Conservation (phyloP, 208 protist species). For the Wallacemonas collosoma region DNA sequence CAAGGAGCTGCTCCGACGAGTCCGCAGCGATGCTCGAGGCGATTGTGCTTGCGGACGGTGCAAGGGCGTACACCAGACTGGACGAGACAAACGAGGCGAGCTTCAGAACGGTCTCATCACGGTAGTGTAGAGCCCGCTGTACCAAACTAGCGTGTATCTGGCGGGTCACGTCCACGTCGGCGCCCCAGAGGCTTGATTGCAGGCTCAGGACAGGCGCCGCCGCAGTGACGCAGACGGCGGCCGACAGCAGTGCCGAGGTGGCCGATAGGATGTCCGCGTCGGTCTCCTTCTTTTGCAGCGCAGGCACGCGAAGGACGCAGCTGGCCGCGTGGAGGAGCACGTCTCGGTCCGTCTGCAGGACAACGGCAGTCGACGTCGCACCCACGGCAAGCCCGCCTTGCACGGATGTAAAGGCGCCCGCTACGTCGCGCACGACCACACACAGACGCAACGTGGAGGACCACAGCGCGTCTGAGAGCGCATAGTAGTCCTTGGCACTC, state of each 20-base stretch:
- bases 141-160: constrained; percentile 72
- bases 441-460: constrained; percentile 55
- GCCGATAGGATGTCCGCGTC: constrained; percentile 42
- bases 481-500: constrained; percentile 49
- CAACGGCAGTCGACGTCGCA: constrained; percentile 20
- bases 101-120: constrained; percentile 54
- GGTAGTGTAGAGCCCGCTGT: constrained; percentile 66
- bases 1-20: constrained; percentile 77
- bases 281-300: constrained; percentile 21
- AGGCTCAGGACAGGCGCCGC: constrained; percentile 44
- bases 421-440: constrained; percentile 50
- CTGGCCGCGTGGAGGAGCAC: constrained; percentile 60
- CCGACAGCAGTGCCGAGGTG: constrained; percentile 46
- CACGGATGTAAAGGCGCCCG: constrained; percentile 51
- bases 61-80: constrained; percentile 48
- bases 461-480: constrained; percentile 53
- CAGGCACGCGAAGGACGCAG: constrained; percentile 43
- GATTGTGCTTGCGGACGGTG: background rate
- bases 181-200: constrained; percentile 59
- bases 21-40: constrained; percentile 37
- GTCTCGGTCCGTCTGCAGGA: constrained; percentile 34
- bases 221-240: constrained; percentile 36
- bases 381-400: constrained; percentile 55
- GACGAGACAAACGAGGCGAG: constrained; percentile 60
- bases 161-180: constrained; percentile 47